phyloP scores from a whole-genome alignment of 2,329 filamentous ascomycete species.

The Aaosphaeria pasadenensis region DNA sequence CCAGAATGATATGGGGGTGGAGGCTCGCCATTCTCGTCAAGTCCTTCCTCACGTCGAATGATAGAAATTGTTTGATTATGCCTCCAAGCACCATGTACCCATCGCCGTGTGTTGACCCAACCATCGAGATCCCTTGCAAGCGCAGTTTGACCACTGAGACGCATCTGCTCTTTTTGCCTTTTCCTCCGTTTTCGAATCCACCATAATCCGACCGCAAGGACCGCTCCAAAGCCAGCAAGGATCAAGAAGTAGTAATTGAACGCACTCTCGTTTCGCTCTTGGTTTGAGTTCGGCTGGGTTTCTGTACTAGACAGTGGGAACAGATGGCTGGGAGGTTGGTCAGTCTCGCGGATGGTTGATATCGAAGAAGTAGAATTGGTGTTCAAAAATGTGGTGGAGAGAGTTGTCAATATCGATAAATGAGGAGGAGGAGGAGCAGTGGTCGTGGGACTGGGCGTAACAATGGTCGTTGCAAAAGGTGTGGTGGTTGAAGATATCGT shows the following conservation, averaged over 20 bases:
- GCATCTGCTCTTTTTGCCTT: constrained; percentile 26
- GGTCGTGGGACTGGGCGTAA: too few relatives aligned
- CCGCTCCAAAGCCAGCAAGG: constrained; percentile 50
- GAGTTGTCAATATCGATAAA: too few relatives aligned
- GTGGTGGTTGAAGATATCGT: too few relatives aligned
- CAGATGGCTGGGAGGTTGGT: constrained; percentile 5
- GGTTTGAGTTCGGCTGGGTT: not conserved
- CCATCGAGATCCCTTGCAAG: constrained; percentile 36
- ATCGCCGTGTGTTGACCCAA: constrained; percentile 28
- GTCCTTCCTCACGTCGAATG: constrained; percentile 49
- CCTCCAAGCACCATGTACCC: constrained; percentile 24
- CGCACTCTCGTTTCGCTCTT: constrained; percentile 18
- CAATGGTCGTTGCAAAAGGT: too few relatives aligned
- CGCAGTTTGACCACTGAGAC: constrained; percentile 28
- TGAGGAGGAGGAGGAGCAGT: too few relatives aligned
- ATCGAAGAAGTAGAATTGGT: too few relatives aligned
- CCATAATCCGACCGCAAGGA: constrained; percentile 42
- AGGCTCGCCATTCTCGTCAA: constrained; percentile 63
- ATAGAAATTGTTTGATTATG: constrained; percentile 13
- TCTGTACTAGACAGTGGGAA: constrained; percentile 4
- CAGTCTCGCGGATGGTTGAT: too few relatives aligned
- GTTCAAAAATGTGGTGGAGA: too few relatives aligned
- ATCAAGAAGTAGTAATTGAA: constrained; percentile 56
- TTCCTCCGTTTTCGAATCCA: constrained; percentile 45
- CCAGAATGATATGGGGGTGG: constrained; percentile 59